Base-by-base conservation (phyloP, 305 asterid species). In the Fraxinus velutina region DNA sequence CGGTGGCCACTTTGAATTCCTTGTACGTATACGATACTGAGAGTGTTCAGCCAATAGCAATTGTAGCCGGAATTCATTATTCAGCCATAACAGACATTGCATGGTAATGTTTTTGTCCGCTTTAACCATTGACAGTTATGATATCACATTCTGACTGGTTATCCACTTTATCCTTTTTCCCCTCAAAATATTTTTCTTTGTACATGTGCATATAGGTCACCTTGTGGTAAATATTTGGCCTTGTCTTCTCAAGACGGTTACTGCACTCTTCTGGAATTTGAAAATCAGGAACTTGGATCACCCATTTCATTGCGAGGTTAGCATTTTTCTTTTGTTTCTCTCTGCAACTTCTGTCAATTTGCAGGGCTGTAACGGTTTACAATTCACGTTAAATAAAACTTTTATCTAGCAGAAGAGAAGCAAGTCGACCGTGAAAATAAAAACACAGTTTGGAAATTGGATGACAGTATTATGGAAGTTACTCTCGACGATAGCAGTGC, bases 201-300 rank as follows among this genome's bases (percentile, higher is more conserved):
- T 22, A 3, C 30, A 21, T 62, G 42, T 76, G 42, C 21, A 24
- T 57, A 8, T 73, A 95, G 99, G 99, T 94, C 99, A 57, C 89
- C 93, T 52, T 81, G 87, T 37, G 98, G 97, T 12, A 92, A 90
- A 84, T 92, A 86, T 82, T 80, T 96, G 86, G 95, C 88, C 13
- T 73, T 93, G 68, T 93, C 99, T 60, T 96, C 99, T 78, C 98
- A 92, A 90, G 99, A 96, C 84, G 99, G 98, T 42, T 96, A 92
- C 88, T 96, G 99, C 86, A 91, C 98, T 15, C 93, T 96, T 68
- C 90, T 96, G 17, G 97, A 94, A 86, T 93, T 96, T 77, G 97
- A 94, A 84, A 83, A 85, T 83, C 86, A 89, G 78, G 99, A 96
- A 86, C 92, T 96, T 32, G 99, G 99, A 39, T 86, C 91, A 37